Evolutionary conservation across 495 filamentous ascomycete species (phyloP).

Genomic region (Tuber magnatum): DNA sequence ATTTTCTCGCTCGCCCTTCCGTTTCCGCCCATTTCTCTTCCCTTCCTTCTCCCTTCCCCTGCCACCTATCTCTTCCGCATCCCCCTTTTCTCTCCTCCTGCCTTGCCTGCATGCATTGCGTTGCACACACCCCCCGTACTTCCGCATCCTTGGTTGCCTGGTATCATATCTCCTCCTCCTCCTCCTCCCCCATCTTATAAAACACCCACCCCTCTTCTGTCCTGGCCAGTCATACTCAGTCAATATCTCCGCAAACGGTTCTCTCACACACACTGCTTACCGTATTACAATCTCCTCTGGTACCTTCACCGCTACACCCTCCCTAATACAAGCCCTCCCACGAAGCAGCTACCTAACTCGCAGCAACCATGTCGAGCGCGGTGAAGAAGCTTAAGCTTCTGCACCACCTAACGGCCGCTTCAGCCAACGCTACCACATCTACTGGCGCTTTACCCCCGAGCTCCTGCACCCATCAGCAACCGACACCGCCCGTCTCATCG

Average conservation of each 20-base stretch:
- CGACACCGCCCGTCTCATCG: constrained; percentile 31
- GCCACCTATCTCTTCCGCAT: constrained; percentile 2
- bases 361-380: constrained; percentile 35
- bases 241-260: not conserved
- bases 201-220: not conserved
- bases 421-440: constrained; percentile 28
- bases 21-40: not conserved
- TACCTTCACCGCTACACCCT: not conserved
- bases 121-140: not conserved
- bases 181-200: not conserved
- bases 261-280: not conserved
- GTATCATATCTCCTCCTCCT: not conserved
- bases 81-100: not conserved
- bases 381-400: constrained; percentile 43
- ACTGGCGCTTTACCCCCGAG: constrained; percentile 18
- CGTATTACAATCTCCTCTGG: not conserved
- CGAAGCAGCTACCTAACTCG: constrained; percentile 4
- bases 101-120: not conserved
- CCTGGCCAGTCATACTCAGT: not conserved
- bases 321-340: not conserved
- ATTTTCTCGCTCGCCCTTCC: not conserved
- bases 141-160: not conserved
- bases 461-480: constrained; percentile 26
- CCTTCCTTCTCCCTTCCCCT: not conserved
- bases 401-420: constrained; percentile 38